Evolutionary conservation across 768 basidiomycete species (phyloP).

Genomic region (Rhodotorula taiwanensis): DNA sequence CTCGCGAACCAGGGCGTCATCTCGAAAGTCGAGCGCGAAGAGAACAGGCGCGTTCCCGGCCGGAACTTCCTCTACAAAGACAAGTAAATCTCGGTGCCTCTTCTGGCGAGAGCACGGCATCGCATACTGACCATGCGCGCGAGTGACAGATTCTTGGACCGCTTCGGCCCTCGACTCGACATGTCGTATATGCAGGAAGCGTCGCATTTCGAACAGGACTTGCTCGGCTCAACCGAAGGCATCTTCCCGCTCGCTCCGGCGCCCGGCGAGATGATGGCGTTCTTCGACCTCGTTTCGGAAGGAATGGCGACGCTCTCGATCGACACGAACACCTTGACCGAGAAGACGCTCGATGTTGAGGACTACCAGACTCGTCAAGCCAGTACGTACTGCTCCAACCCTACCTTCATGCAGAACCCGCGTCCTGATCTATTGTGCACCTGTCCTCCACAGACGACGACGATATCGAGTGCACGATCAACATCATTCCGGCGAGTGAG

Average conservation of each 20-base stretch:
- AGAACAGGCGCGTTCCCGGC: constrained; percentile 55
- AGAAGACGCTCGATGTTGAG: constrained; percentile 53
- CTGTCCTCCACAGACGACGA: constrained; percentile 82
- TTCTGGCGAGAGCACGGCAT: fast-evolving
- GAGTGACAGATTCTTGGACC: constrained; percentile 5
- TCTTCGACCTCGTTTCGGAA: constrained; percentile 76
- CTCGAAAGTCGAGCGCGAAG: constrained; percentile 61
- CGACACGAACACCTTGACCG: constrained; percentile 52
- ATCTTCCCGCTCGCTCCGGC: constrained; percentile 72
- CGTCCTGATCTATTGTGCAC: neutral
- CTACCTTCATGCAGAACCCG: no score
- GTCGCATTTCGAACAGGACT: constrained; percentile 52
- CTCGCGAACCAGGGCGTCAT: constrained; percentile 62
- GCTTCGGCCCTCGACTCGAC: constrained; percentile 48
- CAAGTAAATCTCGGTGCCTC: constrained; percentile 46
- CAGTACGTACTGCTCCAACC: constrained; percentile 54
- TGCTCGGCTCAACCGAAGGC: constrained; percentile 56
- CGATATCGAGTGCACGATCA: constrained; percentile 66
- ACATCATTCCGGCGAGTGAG: neutral
- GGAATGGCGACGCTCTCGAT: constrained; percentile 66
- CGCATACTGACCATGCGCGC: constrained; percentile 25
- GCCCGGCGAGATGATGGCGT: constrained; percentile 70
- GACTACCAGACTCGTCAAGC: constrained; percentile 82
- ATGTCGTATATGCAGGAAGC: constrained; percentile 8
- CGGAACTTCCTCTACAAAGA: constrained; percentile 72